Evolutionary conservation across 805 yeast genomes (phyloP), one percentile per base, ranked within the genome.

Genomic region (Wickerhamiella australiensis): DNA sequence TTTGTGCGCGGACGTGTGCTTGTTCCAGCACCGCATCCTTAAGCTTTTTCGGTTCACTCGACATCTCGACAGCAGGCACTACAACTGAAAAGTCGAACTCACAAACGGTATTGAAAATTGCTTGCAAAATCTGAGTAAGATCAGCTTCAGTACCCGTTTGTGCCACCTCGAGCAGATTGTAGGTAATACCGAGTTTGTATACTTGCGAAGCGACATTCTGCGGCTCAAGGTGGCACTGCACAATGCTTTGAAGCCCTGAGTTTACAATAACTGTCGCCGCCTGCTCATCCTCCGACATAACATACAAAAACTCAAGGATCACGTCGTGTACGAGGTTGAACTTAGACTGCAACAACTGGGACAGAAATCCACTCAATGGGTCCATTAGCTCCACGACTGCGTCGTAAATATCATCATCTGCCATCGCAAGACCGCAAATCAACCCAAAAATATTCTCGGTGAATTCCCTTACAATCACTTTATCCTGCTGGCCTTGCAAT

Each of bases 381-480:
- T 56, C 54, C 5, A 64, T 58, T 5, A 60, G 44, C 20, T 55
- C 57, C 26, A 68, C 51, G 6, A 74, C 55, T 4, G 68, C 65
- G 22, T 69, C 68, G 46, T 77, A 71, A n/a, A 83, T 73, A n/a
- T 73, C 78, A 21, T 77, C 80, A 7, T 82, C 75, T 11, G 80
- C 75, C 57, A 79, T 76, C 18, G 81, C 77, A 44, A 87, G 68
- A 1, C 82, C 82, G 17, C 80, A 78, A 5, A 80, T 63, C 49
- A 86, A 70, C 0, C 92, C 80, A 27, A 85, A 59, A 20, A 86
- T 59, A 60, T 85, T 85, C 56, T 86, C 95, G 3, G 80, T 69
- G 58, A 75, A 80, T 55, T 81, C 90, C 56, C 74, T 75, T 46
- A 83, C 63, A 5, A 44, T 46, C 11, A 21, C 33, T 11, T 41